Conservation (phyloP, 257 asterid species). For the Penstemon davidsonii region DNA sequence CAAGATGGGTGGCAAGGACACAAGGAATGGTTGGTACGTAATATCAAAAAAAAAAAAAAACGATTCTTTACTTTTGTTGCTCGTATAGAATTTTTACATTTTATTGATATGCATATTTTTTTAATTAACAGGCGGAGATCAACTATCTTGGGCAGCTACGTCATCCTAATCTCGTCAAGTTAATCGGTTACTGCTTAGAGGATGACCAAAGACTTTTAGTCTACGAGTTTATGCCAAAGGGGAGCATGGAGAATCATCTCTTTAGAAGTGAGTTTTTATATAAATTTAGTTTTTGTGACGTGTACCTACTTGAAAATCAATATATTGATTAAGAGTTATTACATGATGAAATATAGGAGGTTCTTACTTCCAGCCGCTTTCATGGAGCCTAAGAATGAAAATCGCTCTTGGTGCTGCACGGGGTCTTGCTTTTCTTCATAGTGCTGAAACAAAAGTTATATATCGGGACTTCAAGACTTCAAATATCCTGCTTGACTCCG, state of each 20-base stretch:
- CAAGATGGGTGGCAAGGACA: constrained; percentile 87
- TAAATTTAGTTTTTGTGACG: not conserved
- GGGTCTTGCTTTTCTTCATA: constrained; percentile 80
- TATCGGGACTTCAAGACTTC: constrained; percentile 84
- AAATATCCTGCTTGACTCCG: constrained; percentile 72
- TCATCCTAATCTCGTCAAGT: constrained; percentile 71
- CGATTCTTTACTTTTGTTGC: not conserved
- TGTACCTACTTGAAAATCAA: not conserved
- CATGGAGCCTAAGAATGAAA: constrained; percentile 74
- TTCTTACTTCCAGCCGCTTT: constrained; percentile 67
- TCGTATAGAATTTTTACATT: not conserved
- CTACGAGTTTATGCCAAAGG: constrained; percentile 76
- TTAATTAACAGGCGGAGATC: constrained; percentile 57
- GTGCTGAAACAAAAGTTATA: constrained; percentile 60
- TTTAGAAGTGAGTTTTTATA: constrained; percentile 55
- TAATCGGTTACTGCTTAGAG: constrained; percentile 74
- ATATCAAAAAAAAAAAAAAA: not conserved
- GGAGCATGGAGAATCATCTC: constrained; percentile 74
- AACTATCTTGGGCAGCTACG: constrained; percentile 63
- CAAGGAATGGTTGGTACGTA: constrained; percentile 85
- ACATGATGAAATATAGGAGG: constrained; percentile 49
- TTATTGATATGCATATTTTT: constrained; percentile 13
- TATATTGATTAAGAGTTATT: constrained; percentile 1
- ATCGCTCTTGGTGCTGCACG: constrained; percentile 73
- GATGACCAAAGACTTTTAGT: constrained; percentile 66